Evolutionary conservation across 2,329 filamentous ascomycete species (phyloP), one percentile per base, ranked within the genome.

Genomic region (Amauroascus verrucosus): DNA sequence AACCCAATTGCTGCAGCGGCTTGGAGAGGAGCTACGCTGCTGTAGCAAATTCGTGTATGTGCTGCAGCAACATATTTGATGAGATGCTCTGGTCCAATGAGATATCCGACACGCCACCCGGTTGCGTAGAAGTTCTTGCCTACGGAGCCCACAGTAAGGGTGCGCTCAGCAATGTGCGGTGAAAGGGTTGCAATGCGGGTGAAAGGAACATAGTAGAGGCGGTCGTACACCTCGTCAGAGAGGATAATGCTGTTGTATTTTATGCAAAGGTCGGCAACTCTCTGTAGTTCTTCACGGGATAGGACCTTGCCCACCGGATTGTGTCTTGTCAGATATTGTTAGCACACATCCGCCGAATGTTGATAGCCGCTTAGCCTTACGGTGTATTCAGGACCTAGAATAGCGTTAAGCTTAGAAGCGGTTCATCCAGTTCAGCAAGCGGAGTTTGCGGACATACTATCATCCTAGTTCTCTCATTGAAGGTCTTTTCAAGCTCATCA

Each of bases 111-210:
- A 54, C 93, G 84, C 93, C 93, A 98, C 46, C 93, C 93, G 0
- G 93, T 98, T 54, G 88, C 88, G 66, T 97, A 97, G 71, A 98
- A 98, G 75, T 93, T 94, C 79, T 98, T 98, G 62, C 93, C 93
- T 1, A 89, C 93, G 0, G 89, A 95, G 18, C 93, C 93, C 28
- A 98, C 93, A 0, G 93, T 97, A 47, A 98, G 72, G 3, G 93
- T 97, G 60, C 95, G 78, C 55, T 81, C 81, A 61, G 89, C 89
- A 49, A 97, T 82, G 67, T 96, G 89, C 0, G 90, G 89, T 0
- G 88, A 95, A 16, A 98, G 75, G 0, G 89, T 96, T 22, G 88
- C 88, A 53, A 97, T 85, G 62, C 93, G 82, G 0, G 90, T 97
- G 67, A 97, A 98, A 0, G 91, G 91, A 1, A 89, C 87, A 67